Conservation (phyloP, 176 grass and related monocot genomes). For the Rhynchospora pubera region DNA sequence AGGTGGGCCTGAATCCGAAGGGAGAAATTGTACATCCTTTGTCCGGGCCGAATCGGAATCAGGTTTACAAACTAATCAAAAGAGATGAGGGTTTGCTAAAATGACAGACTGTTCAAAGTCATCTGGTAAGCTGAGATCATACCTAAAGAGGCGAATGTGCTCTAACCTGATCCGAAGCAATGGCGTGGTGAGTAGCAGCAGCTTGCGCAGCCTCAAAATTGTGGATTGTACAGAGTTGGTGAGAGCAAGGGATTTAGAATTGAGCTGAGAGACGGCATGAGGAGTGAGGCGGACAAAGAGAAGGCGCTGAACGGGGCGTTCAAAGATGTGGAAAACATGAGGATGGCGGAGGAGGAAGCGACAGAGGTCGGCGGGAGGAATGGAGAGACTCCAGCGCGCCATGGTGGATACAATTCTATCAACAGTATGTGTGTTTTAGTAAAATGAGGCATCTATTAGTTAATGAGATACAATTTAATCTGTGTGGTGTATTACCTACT, state of each 20-base stretch:
- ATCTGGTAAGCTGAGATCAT: conserved; percentile 64
- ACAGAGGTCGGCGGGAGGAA: conserved; percentile 41
- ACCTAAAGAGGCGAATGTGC: conserved; percentile 58
- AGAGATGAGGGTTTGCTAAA: conserved; percentile 45
- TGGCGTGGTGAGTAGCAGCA: conserved; percentile 63
- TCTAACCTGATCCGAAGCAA: conserved; percentile 59
- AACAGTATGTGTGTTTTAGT: too few species aligned
- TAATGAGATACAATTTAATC: too few species aligned
- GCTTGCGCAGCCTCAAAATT: conserved; percentile 56
- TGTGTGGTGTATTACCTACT: too few species aligned
- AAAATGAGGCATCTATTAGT: too few species aligned
- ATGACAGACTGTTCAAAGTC: conserved; percentile 74
- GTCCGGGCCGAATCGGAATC: conserved; percentile 20
- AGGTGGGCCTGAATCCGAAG: conserved; percentile 32
- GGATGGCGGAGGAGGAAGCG: conserved; percentile 75
- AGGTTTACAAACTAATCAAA: conserved; percentile 47
- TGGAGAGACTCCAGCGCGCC: conserved; percentile 52
- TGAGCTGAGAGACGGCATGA: conserved; percentile 35
- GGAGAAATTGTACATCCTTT: conserved; percentile 58
- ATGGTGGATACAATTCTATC: conserved; percentile 20
- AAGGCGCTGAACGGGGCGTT: conserved; percentile 74
- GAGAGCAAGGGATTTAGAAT: conserved; percentile 34
- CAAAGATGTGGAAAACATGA: conserved; percentile 87
- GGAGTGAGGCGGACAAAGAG: conserved; percentile 79
- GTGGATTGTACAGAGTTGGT: conserved; percentile 23